A percentile compares a stretch with the other conserved stretches of the same genome.
Evolutionary conservation across 371 early-diverging fungal species (phyloP).

Genomic region (Chytridium lagenaria): DNA sequence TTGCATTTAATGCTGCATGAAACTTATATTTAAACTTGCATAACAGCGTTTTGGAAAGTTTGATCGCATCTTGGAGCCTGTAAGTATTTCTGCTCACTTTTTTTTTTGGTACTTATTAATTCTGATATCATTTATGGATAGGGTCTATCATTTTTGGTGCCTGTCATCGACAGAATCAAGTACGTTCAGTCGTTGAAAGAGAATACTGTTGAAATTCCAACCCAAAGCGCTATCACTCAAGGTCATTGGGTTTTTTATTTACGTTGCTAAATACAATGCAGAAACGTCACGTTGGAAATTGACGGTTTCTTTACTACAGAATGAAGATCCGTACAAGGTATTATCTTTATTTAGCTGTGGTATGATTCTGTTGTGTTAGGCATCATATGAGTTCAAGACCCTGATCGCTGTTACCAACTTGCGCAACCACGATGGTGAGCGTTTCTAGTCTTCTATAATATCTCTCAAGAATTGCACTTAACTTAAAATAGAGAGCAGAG

Average conservation of each 20-base stretch:
- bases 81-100: not conserved
- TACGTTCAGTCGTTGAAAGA: conserved; percentile 97
- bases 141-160: conserved; percentile 87
- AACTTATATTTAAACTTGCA: too few species aligned
- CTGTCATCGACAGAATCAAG: conserved; percentile 85
- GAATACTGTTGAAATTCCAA: conserved; percentile 90
- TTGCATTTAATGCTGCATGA: too few species aligned
- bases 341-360: not conserved
- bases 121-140: not conserved
- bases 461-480: not conserved
- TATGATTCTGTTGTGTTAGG: conserved; percentile 52
- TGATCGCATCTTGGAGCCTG: conserved; percentile 84
- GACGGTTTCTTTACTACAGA: conserved; percentile 97
- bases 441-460: not conserved
- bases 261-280: not conserved
- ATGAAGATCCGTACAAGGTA: conserved; percentile 67
- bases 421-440: conserved; percentile 94
- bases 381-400: conserved; percentile 95
- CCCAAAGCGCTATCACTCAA: conserved; percentile 91
- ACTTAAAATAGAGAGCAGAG: conserved; percentile 76
- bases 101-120: not conserved
- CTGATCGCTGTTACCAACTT: conserved; percentile 91
- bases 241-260: conserved; percentile 48
- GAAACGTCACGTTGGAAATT: conserved; percentile 96
- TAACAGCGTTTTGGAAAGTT: conserved; percentile 59